These are phyloP conservation scores for Dacryopinax spathularia DNA, from an alignment of 768 basidiomycete genomes.

Conservation along the genomic window DNA sequence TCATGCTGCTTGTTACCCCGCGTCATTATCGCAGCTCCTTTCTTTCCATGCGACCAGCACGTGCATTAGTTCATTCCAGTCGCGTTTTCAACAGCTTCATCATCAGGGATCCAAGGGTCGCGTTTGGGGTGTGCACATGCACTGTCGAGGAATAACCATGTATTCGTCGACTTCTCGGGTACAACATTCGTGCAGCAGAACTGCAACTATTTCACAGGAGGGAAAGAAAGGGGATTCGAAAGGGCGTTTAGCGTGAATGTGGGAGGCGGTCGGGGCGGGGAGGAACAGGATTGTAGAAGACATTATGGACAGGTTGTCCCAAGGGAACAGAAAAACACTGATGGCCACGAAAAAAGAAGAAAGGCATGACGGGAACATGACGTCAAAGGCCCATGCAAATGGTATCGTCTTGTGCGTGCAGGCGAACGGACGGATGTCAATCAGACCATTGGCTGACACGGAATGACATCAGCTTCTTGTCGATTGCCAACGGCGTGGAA, in stretches of 20 bases:
- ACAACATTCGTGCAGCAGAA: conserved; percentile 2
- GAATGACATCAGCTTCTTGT: too few relatives aligned
- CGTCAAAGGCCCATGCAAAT: neutral
- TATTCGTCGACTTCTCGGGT: neutral
- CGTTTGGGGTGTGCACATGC: neutral
- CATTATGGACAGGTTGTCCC: neutral
- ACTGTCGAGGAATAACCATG: neutral
- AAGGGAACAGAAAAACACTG: neutral
- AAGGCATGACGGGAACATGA: neutral
- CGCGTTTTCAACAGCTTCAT: neutral
- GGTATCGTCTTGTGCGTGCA: neutral
- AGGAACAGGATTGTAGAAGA: neutral
- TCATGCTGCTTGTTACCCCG: neutral
- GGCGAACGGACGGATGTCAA: too few relatives aligned
- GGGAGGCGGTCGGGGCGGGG: neutral
- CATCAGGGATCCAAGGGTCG: neutral
- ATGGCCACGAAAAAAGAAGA: neutral
- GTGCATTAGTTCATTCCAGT: neutral
- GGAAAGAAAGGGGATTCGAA: neutral
- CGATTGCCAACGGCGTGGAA: too few relatives aligned
- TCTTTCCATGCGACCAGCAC: neutral
- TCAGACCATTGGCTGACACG: too few relatives aligned
- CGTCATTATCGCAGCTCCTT: too few relatives aligned
- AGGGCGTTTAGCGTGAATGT: neutral
- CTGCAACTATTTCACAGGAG: conserved; percentile 3